These are phyloP conservation scores for Colletotrichum sp. DNA, from an alignment of 2,329 filamentous ascomycete genomes.

Conservation along the genomic window DNA sequence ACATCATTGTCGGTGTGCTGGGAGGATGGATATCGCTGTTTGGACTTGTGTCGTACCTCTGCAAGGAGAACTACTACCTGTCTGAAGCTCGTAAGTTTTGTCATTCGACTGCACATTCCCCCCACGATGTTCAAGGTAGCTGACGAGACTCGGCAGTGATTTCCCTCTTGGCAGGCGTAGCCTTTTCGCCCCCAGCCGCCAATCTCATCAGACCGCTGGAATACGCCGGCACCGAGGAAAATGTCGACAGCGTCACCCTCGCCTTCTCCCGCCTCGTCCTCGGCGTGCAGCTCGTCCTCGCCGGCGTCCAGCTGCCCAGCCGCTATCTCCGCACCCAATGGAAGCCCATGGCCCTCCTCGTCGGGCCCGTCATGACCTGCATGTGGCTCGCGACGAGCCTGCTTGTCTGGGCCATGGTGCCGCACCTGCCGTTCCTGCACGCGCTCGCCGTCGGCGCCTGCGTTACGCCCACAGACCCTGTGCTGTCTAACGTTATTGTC, in stretches of 20 bases:
- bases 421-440: constrained; percentile 74
- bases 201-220: constrained; percentile 78
- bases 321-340: constrained; percentile 82
- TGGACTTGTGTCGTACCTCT: constrained; percentile 85
- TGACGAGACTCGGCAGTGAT: constrained; percentile 66
- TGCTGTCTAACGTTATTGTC: constrained; percentile 87
- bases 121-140: background rate
- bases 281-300: constrained; percentile 87
- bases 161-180: constrained; percentile 78
- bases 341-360: constrained; percentile 74
- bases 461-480: constrained; percentile 90
- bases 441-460: constrained; percentile 83
- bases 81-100: constrained; percentile 80
- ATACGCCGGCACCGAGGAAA: constrained; percentile 66
- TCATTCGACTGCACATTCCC: background rate
- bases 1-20: constrained; percentile 79
- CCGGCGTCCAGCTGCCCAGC: constrained; percentile 85
- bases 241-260: constrained; percentile 75
- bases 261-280: constrained; percentile 88
- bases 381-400: constrained; percentile 90
- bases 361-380: constrained; percentile 82
- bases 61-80: constrained; percentile 89
- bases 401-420: constrained; percentile 78
- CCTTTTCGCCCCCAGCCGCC: constrained; percentile 78
- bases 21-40: constrained; percentile 93